These are phyloP conservation scores for Vitis vinifera DNA, from an alignment of 164 flowering plant genomes.

Conservation along the genomic window ASM3070453v1 NC_081812.1:16238501-16239000, in stretches of 20 bases:
- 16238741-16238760: slow-evolving; percentile 56
- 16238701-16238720: slow-evolving; percentile 38
- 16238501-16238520: slow-evolving; percentile 66
- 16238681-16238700: slow-evolving; percentile 33
- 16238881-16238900: too few relatives aligned
- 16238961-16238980: too few relatives aligned
- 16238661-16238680: slow-evolving; percentile 49
- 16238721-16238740: slow-evolving; percentile 43
- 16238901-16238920: too few relatives aligned
- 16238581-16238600: neutral
- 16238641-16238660: slow-evolving; percentile 48
- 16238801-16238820: slow-evolving; percentile 49
- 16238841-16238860: too few relatives aligned
- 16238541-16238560: slow-evolving; percentile 20
- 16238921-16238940: too few relatives aligned
- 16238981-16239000: too few relatives aligned
- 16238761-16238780: slow-evolving; percentile 27
- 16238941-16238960: too few relatives aligned
- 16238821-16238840: slow-evolving; percentile 49
- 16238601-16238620: too few relatives aligned
- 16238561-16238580: too few relatives aligned
- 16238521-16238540: slow-evolving; percentile 60
- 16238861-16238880: too few relatives aligned
- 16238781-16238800: slow-evolving; percentile 46
- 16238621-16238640: slow-evolving; percentile 63